These are phyloP conservation scores for Apostasia ramifera DNA, from an alignment of 106 monocot genomes.

Conservation along the genomic window DNA sequence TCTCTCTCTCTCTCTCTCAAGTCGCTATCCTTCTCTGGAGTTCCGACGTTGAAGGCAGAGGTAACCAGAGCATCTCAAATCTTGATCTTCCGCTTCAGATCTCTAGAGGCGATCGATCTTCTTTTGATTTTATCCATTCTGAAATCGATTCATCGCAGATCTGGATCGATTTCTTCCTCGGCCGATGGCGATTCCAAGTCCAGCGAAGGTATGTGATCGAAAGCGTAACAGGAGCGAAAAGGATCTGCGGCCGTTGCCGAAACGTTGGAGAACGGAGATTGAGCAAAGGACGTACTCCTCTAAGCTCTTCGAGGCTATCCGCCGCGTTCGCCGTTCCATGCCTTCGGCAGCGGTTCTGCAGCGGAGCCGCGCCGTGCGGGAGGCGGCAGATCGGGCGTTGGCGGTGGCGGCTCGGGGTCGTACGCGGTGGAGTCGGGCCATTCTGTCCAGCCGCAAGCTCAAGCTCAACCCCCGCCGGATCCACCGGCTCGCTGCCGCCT, in stretches of 20 bases:
- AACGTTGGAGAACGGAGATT: constrained; percentile 35
- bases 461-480: constrained; percentile 11
- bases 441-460: constrained; percentile 43
- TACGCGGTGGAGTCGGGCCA: constrained; percentile 86
- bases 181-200: not conserved
- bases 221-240: constrained; percentile 1
- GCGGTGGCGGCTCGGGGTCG: constrained; percentile 68
- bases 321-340: constrained; percentile 38
- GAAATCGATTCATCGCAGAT: not conserved
- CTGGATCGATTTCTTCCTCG: not conserved
- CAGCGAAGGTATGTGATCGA: not conserved
- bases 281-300: constrained; percentile 64
- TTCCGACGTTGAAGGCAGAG: too few relatives aligned
- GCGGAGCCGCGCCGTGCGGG: constrained; percentile 49
- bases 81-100: too few relatives aligned
- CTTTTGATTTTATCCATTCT: too few relatives aligned
- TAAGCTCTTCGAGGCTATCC: constrained; percentile 72
- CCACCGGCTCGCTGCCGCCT: not conserved
- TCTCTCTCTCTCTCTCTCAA: too few relatives aligned
- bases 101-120: too few relatives aligned
- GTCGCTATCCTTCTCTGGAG: too few relatives aligned
- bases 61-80: too few relatives aligned
- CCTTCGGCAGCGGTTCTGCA: constrained; percentile 3
- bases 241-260: not conserved
- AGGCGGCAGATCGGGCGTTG: constrained; percentile 78